Base-by-base conservation (phyloP, 768 basidiomycete species). In the Mycena belliarum region DNA sequence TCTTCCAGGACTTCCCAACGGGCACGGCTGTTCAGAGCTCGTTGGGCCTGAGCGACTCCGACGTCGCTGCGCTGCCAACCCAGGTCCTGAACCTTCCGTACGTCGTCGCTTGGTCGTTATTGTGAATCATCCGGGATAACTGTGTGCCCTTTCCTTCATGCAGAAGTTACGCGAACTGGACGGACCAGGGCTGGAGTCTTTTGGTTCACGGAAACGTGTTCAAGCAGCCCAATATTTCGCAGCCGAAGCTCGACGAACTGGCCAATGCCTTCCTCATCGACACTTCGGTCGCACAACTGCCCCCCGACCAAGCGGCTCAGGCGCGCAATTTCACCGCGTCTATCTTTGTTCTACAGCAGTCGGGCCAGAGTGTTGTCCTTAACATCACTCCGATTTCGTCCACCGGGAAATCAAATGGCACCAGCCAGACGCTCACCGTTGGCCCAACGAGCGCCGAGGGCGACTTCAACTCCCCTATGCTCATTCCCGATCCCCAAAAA, bases 21-120 rank as follows among this genome's bases (percentile, higher is more conserved):
- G 55, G 55, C 40, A 55, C 52, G 18, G 60, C 54, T n/a, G 55
- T 61, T 12, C 41, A 57, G 25, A 61, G 55, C 21, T 54, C 52
- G 5, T 43, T 55, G 4, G 59, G 59, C 25, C 24, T 57, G 44
- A 41, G 41, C 28, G 55, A 61, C 43, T 42, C 8, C 29, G 48
- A 46, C 23, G 5, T 61, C 7, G 59, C 53, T 8, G 54, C 53
- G 7, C 18, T 57, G 21, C 60, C 60, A 15, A 57, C 55, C 1
- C 60, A 61, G 32, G 51, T 61, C 29, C 35, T 61, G 4, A 61
- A 61, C 52, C 52, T 61, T 32, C 60, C 60, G 67, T 68, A 26
- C 56, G 65, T 65, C 47, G 20, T 58, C 24, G 41, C 41, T 46
- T 58, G 33, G 42, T 60, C 52, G 58, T 61, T 23, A 52, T 3